phyloP scores from a whole-genome alignment of 331 rosid species.

The Malus hybrid region DNA sequence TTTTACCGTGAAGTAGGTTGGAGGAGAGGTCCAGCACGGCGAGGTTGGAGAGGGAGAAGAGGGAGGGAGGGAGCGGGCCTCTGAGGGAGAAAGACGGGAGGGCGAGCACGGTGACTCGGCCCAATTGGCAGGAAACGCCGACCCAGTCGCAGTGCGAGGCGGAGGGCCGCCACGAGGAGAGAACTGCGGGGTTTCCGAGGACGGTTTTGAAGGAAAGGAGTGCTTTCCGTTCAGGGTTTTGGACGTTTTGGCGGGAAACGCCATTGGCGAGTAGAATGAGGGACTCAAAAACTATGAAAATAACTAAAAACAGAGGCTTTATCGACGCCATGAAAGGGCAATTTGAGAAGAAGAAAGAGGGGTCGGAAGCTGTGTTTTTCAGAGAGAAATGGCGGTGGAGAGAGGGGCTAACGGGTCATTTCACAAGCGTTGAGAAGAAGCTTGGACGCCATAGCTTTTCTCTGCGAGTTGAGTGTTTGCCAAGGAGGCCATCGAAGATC shows the following conservation, averaged over 20 bases:
- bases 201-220: conserved; percentile 59
- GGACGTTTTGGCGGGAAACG: conserved; percentile 5
- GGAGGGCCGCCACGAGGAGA: conserved; percentile 50
- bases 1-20: conserved; percentile 49
- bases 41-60: conserved; percentile 45
- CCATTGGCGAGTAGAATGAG: conserved; percentile 13
- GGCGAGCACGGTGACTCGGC: conserved; percentile 56
- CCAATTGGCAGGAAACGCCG: conserved; percentile 63
- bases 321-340: conserved; percentile 4
- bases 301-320: conserved; percentile 15
- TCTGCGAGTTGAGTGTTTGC: not conserved
- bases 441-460: conserved; percentile 26
- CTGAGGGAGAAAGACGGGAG: conserved; percentile 42
- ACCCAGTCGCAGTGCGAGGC: conserved; percentile 65
- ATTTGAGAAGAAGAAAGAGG: not conserved
- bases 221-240: conserved; percentile 31
- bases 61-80: conserved; percentile 40
- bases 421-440: conserved; percentile 9
- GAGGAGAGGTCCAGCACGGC: conserved; percentile 55
- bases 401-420: not conserved
- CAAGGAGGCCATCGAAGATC: conserved; percentile 1
- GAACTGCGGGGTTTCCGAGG: conserved; percentile 37
- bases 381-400: not conserved
- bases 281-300: conserved; percentile 14
- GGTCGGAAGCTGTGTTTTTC: not conserved